These are phyloP conservation scores for Hypsizygus marmoreus DNA, from an alignment of 768 basidiomycete species.

Conservation along the genomic window DNA sequence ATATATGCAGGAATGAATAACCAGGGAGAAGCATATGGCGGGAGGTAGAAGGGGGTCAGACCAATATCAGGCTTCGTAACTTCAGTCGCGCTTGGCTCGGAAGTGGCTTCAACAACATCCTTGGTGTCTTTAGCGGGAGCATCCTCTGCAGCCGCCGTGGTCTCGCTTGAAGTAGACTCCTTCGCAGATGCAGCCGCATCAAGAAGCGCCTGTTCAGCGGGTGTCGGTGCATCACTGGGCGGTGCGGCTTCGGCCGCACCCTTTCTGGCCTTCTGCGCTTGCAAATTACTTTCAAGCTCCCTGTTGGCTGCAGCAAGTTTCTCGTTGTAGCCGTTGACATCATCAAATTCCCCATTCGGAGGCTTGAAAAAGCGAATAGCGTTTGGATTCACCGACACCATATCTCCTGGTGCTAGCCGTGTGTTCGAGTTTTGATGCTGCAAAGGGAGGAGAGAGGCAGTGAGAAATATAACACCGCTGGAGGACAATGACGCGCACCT, in stretches of 20 bases:
- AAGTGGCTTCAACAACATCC: constrained; percentile 3
- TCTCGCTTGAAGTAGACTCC: no score
- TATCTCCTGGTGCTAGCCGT: constrained; percentile 89
- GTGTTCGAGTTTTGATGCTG: constrained; percentile 86
- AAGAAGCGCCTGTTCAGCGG: constrained; percentile 6
- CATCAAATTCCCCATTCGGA: constrained; percentile 34
- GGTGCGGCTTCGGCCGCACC: background rate
- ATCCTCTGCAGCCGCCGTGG: no score
- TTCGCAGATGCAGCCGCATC: no score
- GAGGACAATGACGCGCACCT: constrained; percentile 50
- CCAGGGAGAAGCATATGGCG: constrained; percentile 85
- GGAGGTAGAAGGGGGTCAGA: constrained; percentile 81
- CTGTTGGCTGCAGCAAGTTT: constrained; percentile 10
- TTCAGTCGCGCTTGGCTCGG: constrained; percentile 5
- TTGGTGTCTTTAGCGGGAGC: constrained; percentile 5
- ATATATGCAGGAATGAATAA: constrained; percentile 93
- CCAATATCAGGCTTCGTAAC: constrained; percentile 13
- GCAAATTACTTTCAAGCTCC: background rate
- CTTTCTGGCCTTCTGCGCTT: constrained; percentile 2
- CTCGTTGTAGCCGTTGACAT: constrained; percentile 30
- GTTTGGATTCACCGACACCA: constrained; percentile 85
- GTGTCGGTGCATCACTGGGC: no score
- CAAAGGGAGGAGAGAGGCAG: background rate
- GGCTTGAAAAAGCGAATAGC: constrained; percentile 73
- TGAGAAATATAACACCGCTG: constrained; percentile 2